Conservation (phyloP, 306 rosid species). For the Vigna unguiculata region DNA sequence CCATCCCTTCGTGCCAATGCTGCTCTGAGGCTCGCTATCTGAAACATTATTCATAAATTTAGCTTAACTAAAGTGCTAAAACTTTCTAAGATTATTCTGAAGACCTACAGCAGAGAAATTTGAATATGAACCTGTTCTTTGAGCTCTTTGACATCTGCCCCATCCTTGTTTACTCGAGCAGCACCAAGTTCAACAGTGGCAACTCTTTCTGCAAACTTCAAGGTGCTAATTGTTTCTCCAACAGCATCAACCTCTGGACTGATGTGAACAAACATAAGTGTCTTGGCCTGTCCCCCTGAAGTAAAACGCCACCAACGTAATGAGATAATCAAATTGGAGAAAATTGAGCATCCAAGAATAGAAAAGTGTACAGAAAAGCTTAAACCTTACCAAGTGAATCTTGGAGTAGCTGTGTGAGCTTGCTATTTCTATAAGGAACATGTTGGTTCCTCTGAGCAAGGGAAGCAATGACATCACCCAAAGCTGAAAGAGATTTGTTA, state of each 20-base stretch:
- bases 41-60: slow-evolving; percentile 34
- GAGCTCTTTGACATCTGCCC: slow-evolving; percentile 84
- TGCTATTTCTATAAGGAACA: slow-evolving; percentile 96
- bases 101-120: slow-evolving; percentile 11
- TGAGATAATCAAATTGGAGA: slow-evolving; percentile 19
- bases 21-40: slow-evolving; percentile 83
- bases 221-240: slow-evolving; percentile 90
- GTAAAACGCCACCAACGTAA: slow-evolving; percentile 35
- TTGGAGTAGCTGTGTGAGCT: slow-evolving; percentile 94
- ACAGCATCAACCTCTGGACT: slow-evolving; percentile 85
- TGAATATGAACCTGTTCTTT: slow-evolving; percentile 77
- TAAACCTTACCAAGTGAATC: slow-evolving; percentile 87
- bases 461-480: slow-evolving; percentile 96
- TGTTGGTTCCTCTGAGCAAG: slow-evolving; percentile 96
- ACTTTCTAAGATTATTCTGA: slow-evolving; percentile 35
- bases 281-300: slow-evolving; percentile 97
- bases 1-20: slow-evolving; percentile 79
- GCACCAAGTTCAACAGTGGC: slow-evolving; percentile 97
- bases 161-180: slow-evolving; percentile 90
- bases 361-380: slow-evolving; percentile 3
- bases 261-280: slow-evolving; percentile 95
- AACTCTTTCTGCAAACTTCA: slow-evolving; percentile 96
- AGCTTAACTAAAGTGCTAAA: slow-evolving; percentile 1
- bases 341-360: background rate
- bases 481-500: slow-evolving; percentile 92